These are phyloP conservation scores for Naganishia antarctica DNA, from an alignment of 768 basidiomycete genomes.

Conservation along the genomic window DNA sequence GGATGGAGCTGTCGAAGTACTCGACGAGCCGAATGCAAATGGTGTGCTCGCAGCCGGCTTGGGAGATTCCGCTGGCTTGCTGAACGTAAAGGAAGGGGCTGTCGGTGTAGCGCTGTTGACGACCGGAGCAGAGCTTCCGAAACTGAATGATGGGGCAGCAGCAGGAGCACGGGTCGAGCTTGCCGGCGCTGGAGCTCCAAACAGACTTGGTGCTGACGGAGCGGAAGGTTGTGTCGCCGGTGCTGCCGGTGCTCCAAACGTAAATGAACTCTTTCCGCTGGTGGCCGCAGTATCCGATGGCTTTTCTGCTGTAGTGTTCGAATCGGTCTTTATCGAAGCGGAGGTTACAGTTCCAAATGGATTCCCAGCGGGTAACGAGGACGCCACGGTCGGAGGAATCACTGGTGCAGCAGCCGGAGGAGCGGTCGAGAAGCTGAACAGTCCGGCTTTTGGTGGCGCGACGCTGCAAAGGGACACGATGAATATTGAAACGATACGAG, in stretches of 20 bases:
- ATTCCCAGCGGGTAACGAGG: conserved; percentile 4
- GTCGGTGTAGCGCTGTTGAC: neutral
- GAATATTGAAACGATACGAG: neutral
- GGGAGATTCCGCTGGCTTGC: conserved; percentile 7
- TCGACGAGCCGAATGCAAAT: conserved; percentile 3
- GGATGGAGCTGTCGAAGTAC: neutral
- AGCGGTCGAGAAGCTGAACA: conserved; percentile 2
- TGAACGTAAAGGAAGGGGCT: conserved; percentile 16
- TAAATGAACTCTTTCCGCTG: neutral
- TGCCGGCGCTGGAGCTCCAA: neutral
- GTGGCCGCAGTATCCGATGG: neutral
- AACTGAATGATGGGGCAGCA: conserved; percentile 2
- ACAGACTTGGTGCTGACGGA: neutral
- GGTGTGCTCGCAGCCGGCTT: conserved; percentile 10
- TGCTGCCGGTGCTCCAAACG: neutral
- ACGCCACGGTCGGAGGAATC: neutral
- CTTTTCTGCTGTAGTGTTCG: neutral
- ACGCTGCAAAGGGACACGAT: neutral
- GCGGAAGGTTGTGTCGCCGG: neutral
- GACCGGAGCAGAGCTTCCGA: neutral
- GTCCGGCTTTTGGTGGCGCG: conserved; percentile 13
- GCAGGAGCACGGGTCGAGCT: neutral
- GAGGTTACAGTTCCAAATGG: conserved; percentile 4
- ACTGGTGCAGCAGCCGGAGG: neutral
- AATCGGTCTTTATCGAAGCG: neutral